These are phyloP conservation scores for Malassezia equina DNA, from an alignment of 1,284 basidiomycete species.

Conservation along the genomic window DNA sequence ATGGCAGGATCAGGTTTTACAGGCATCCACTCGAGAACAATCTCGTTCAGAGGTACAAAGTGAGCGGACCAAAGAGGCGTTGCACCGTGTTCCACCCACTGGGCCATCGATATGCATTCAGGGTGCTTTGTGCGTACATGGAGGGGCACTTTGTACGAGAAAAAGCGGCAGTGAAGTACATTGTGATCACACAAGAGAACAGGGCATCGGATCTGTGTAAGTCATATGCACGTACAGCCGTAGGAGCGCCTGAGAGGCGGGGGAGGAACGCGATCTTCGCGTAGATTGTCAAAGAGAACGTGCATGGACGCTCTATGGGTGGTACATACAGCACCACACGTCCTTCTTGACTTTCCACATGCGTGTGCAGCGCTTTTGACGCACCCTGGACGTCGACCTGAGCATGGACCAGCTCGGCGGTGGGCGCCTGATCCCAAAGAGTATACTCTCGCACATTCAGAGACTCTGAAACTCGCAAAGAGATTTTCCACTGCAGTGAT, in stretches of 20 bases:
- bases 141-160: neutral
- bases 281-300: neutral
- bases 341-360: neutral
- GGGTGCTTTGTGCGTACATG: neutral
- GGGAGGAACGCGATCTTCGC: neutral
- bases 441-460: neutral
- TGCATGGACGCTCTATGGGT: neutral
- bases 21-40: neutral
- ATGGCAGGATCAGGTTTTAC: neutral
- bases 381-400: neutral
- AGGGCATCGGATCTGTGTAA: neutral
- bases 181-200: constrained; percentile 3
- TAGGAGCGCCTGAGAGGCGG: neutral
- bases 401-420: neutral
- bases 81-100: neutral
- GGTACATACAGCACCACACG: neutral
- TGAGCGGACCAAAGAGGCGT: neutral
- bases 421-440: neutral
- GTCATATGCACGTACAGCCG: neutral
- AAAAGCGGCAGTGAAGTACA: neutral
- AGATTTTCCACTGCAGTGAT: neutral
- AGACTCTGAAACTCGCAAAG: neutral
- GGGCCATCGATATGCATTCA: neutral
- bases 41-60: neutral
- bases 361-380: neutral